phyloP scores from a whole-genome alignment of 2,329 filamentous ascomycete genomes.

The Cytospora mali region DNA sequence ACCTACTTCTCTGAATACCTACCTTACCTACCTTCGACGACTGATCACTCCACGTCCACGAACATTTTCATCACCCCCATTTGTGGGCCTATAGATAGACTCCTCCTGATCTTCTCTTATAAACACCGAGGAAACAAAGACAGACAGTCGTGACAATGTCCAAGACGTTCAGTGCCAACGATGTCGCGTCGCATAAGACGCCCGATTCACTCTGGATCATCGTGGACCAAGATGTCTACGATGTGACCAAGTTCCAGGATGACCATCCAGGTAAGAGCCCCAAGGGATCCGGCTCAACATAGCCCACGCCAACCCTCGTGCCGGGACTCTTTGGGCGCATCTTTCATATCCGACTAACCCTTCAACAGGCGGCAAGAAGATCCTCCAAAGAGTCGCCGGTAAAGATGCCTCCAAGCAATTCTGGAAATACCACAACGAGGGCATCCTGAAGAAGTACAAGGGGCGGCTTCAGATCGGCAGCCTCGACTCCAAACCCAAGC shows the following conservation, averaged over 20 bases:
- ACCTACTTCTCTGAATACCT: background rate
- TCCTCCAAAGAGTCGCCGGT: slow-evolving; percentile 63
- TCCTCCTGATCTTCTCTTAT: background rate
- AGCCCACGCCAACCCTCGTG: no score
- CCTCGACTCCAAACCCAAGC: slow-evolving; percentile 79
- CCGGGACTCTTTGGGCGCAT: no score
- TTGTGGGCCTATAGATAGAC: slow-evolving; percentile 12
- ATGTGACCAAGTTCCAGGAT: slow-evolving; percentile 85
- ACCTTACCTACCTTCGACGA: background rate
- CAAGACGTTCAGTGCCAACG: slow-evolving; percentile 78
- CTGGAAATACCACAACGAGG: slow-evolving; percentile 81
- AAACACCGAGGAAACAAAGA: background rate
- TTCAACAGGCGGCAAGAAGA: slow-evolving; percentile 63
- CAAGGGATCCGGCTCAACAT: background rate
- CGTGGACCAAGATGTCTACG: slow-evolving; percentile 94
- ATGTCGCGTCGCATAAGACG: slow-evolving; percentile 93
- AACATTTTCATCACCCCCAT: slow-evolving; percentile 8
- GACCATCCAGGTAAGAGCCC: slow-evolving; percentile 72
- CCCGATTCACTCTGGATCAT: slow-evolving; percentile 83
- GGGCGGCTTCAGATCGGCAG: slow-evolving; percentile 79
- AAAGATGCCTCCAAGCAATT: slow-evolving; percentile 70
- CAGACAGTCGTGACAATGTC: slow-evolving; percentile 67
- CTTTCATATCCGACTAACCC: background rate
- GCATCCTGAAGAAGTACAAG: slow-evolving; percentile 85
- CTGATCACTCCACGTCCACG: background rate